These are phyloP conservation scores for Coffea canephora DNA, from an alignment of 257 asterid genomes.

Conservation along the genomic window DNA sequence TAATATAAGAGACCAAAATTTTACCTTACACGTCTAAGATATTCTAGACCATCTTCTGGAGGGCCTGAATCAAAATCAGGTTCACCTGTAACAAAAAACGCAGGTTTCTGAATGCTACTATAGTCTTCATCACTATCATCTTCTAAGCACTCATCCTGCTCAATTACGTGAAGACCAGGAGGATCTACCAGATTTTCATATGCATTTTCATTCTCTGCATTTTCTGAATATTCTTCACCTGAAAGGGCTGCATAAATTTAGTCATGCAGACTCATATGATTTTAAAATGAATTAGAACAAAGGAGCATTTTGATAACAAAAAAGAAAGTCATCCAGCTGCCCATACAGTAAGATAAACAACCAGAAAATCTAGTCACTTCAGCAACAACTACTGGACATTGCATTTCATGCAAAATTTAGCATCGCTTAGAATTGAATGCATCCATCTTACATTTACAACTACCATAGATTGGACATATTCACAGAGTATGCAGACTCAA, in stretches of 20 bases:
- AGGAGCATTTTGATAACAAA: background rate
- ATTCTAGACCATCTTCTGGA: slow-evolving; percentile 92
- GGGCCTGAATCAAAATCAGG: slow-evolving; percentile 97
- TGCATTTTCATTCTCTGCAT: slow-evolving; percentile 30
- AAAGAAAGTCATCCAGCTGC: background rate
- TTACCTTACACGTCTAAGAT: slow-evolving; percentile 96
- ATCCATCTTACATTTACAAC: background rate
- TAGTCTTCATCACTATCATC: slow-evolving; percentile 83
- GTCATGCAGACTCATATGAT: slow-evolving; percentile 8
- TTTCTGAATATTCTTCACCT: slow-evolving; percentile 39
- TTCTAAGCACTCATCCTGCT: slow-evolving; percentile 44
- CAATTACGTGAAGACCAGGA: slow-evolving; percentile 27
- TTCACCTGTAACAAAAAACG: slow-evolving; percentile 73
- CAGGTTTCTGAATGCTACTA: slow-evolving; percentile 74
- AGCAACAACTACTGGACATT: background rate
- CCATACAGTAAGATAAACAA: background rate
- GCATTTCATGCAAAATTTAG: slow-evolving; percentile 1
- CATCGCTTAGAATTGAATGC: slow-evolving; percentile 5
- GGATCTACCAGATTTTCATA: slow-evolving; percentile 27
- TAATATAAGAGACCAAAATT: slow-evolving; percentile 16
- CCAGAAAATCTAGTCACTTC: background rate
- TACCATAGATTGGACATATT: background rate
- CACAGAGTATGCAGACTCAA: background rate
- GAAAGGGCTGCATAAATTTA: slow-evolving; percentile 24
- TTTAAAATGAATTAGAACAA: background rate